Evolutionary conservation across 2,329 filamentous ascomycete genomes (phyloP).

Genomic region (Talaromyces sp.): DNA sequence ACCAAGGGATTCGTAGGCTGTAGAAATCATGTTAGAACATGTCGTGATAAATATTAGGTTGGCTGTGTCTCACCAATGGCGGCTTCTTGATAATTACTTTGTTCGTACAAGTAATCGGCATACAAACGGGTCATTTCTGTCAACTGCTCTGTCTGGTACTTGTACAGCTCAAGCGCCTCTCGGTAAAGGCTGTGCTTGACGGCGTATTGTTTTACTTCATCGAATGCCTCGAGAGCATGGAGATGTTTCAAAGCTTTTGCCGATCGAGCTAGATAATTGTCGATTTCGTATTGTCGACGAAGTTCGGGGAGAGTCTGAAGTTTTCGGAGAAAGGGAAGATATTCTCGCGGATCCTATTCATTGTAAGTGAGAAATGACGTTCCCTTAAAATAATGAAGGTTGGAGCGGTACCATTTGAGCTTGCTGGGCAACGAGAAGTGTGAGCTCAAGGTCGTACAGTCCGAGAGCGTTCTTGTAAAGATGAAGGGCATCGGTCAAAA

Average conservation of each 20-base stretch:
- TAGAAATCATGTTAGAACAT: not conserved
- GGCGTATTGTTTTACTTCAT: slow-evolving; percentile 74
- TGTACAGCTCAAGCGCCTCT: slow-evolving; percentile 73
- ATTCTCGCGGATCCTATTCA: slow-evolving; percentile 75
- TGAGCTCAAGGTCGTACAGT: slow-evolving; percentile 85
- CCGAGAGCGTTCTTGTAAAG: slow-evolving; percentile 88
- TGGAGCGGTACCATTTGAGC: slow-evolving; percentile 65
- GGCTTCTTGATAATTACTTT: slow-evolving; percentile 78
- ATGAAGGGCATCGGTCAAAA: slow-evolving; percentile 87
- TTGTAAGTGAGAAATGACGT: not conserved
- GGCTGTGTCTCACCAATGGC: slow-evolving; percentile 55
- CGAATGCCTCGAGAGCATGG: slow-evolving; percentile 67
- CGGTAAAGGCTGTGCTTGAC: slow-evolving; percentile 77
- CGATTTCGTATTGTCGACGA: slow-evolving; percentile 76
- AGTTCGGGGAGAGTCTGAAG: slow-evolving; percentile 70
- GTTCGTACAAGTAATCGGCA: slow-evolving; percentile 69
- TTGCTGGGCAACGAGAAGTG: slow-evolving; percentile 87
- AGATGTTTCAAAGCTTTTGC: slow-evolving; percentile 75
- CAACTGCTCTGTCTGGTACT: slow-evolving; percentile 69
- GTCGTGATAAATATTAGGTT: not conserved
- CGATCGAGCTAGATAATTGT: slow-evolving; percentile 76
- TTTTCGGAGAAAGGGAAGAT: slow-evolving; percentile 87
- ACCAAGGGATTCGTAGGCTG: slow-evolving; percentile 77
- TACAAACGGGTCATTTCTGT: slow-evolving; percentile 71
- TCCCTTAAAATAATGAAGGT: slow-evolving; percentile 17